phyloP scores from a whole-genome alignment of 2,329 filamentous ascomycete genomes.

The Gliomastix tumulicola region DNA sequence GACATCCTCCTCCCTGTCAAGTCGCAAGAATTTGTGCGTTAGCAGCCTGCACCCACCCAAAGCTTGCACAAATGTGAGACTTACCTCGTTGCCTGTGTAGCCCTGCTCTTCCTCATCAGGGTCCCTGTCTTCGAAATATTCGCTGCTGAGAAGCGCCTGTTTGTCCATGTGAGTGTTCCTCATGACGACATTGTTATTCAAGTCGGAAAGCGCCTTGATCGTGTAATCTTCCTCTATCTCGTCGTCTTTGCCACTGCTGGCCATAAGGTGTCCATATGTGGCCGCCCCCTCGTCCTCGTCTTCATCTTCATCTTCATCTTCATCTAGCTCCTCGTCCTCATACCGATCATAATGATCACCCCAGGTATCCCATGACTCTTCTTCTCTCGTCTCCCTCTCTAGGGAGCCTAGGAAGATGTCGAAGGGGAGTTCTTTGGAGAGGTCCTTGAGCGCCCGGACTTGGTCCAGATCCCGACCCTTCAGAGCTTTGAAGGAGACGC shows the following conservation, averaged over 20 bases:
- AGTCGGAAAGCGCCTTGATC: conserved; percentile 15
- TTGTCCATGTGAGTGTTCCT: conserved; percentile 9
- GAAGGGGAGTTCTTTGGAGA: conserved; percentile 15
- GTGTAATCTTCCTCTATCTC: conserved; percentile 4
- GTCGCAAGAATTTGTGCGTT: conserved; percentile 13
- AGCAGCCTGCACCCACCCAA: conserved; percentile 9
- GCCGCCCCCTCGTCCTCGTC: too few species aligned
- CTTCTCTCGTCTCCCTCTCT: conserved; percentile 17
- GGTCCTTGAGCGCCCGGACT: conserved; percentile 13
- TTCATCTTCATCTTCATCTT: too few species aligned
- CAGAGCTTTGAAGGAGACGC: conserved; percentile 16
- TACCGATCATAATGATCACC: too few species aligned
- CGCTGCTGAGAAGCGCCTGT: conserved; percentile 11
- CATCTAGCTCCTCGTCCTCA: too few species aligned
- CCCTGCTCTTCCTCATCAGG: conserved; percentile 15
- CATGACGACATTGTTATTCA: conserved; percentile 11
- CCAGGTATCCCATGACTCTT: background rate
- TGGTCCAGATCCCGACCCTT: conserved; percentile 16
- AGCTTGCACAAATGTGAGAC: background rate
- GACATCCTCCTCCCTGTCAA: background rate
- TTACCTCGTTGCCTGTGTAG: conserved; percentile 19
- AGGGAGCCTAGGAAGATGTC: conserved; percentile 23
- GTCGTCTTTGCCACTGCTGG: too few species aligned
- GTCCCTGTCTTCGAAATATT: conserved; percentile 9
- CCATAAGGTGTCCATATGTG: too few species aligned